A percentile compares a stretch with the other conserved stretches of the same genome.
Evolutionary conservation across 73 alveolate species (phyloP).

Genomic region (Symbiodinium natans): DNA sequence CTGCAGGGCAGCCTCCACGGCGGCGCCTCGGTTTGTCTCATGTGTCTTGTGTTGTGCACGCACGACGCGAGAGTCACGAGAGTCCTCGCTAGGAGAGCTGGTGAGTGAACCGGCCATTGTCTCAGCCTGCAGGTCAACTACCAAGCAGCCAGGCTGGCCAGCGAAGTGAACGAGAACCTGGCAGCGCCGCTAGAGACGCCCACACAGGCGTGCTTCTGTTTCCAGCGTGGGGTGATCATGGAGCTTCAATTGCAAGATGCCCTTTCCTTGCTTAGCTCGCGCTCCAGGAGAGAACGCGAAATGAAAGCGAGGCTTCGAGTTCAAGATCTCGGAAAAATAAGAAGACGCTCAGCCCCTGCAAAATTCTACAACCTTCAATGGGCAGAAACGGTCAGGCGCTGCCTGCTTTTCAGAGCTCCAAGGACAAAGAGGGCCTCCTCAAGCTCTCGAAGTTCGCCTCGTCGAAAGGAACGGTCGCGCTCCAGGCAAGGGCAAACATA

Average conservation of each 20-base stretch:
- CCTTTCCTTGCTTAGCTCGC: too few relatives aligned
- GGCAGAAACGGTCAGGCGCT: too few relatives aligned
- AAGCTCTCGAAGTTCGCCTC: constrained; percentile 1
- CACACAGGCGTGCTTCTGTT: background rate
- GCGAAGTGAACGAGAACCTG: background rate
- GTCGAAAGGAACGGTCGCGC: constrained; percentile 4
- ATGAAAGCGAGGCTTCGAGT: constrained; percentile 5
- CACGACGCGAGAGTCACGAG: too few relatives aligned
- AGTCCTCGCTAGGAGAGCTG: too few relatives aligned
- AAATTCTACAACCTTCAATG: too few relatives aligned
- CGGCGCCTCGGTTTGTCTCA: background rate
- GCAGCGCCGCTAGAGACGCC: background rate
- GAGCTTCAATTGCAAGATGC: too few relatives aligned
- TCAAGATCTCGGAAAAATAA: background rate
- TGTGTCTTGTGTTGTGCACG: too few relatives aligned
- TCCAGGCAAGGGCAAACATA: background rate
- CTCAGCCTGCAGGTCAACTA: background rate
- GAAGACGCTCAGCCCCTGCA: background rate
- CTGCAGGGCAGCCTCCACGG: constrained; percentile 52
- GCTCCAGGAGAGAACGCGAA: background rate
- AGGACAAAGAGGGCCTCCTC: background rate
- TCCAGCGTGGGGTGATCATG: too few relatives aligned
- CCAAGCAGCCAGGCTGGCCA: constrained; percentile 65
- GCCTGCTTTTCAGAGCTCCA: too few relatives aligned
- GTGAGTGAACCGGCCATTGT: background rate